A percentile compares a stretch with the other conserved stretches of the same genome.
Evolutionary conservation across 768 basidiomycete species (phyloP).

Genomic region (Termitomyces sp.): DNA sequence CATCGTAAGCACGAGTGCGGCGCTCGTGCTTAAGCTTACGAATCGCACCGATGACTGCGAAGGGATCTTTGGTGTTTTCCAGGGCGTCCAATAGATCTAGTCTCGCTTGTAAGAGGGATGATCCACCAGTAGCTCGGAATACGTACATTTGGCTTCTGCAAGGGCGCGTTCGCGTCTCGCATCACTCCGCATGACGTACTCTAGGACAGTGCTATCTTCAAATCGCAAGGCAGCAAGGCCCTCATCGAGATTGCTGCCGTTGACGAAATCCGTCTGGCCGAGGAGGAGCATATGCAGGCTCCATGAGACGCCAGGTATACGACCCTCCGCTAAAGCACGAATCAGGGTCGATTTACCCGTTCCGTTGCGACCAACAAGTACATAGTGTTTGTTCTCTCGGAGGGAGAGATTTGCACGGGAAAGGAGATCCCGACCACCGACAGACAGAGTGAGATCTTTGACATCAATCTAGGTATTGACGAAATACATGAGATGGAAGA

Average conservation of each 20-base stretch:
- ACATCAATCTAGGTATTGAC: slow-evolving; percentile 35
- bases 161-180: slow-evolving; percentile 26
- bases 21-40: slow-evolving; percentile 23
- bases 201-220: slow-evolving; percentile 20
- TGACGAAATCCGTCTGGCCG: slow-evolving; percentile 29
- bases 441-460: slow-evolving; percentile 43
- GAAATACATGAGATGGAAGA: not conserved
- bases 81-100: slow-evolving; percentile 16
- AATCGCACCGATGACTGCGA: slow-evolving; percentile 16
- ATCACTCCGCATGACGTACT: slow-evolving; percentile 42
- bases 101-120: not conserved
- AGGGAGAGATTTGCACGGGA: slow-evolving; percentile 47
- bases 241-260: slow-evolving; percentile 16
- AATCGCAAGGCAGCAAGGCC: slow-evolving; percentile 8
- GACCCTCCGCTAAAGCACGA: slow-evolving; percentile 33
- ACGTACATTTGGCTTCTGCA: slow-evolving; percentile 20
- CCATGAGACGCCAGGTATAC: slow-evolving; percentile 42
- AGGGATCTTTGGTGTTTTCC: slow-evolving; percentile 21
- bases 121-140: slow-evolving; percentile 5
- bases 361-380: slow-evolving; percentile 52
- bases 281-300: slow-evolving; percentile 38
- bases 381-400: slow-evolving; percentile 43
- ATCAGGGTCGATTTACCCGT: slow-evolving; percentile 46
- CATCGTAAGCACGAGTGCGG: slow-evolving; percentile 22
- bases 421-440: slow-evolving; percentile 48